Percentiles rank a stretch among this genome's conserved stretches.
phyloP scores from a whole-genome alignment of 73 alveolate genomes.

The Paramecium sexaurelia region DNA sequence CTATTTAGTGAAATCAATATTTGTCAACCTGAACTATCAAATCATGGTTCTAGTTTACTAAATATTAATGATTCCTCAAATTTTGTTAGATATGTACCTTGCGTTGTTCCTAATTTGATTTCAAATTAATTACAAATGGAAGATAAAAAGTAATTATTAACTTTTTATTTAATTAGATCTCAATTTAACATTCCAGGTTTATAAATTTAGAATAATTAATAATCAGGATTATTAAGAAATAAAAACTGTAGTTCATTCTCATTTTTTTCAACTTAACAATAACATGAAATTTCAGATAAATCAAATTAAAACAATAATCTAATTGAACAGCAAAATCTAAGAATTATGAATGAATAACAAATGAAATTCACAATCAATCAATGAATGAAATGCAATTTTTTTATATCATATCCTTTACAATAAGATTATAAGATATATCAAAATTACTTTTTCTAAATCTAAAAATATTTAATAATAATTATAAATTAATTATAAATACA shows the following conservation, averaged over 20 bases:
- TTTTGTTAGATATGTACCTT: slow-evolving; percentile 7
- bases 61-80: not conserved
- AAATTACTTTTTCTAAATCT: too few species aligned
- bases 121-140: not conserved
- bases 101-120: not conserved
- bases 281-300: not conserved
- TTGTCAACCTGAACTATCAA: not conserved
- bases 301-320: not conserved
- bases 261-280: not conserved
- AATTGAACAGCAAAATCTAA: not conserved
- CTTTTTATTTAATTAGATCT: not conserved
- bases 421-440: not conserved
- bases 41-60: not conserved
- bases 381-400: not conserved
- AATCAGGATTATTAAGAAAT: not conserved
- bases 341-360: not conserved
- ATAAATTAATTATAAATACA: not conserved
- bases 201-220: not conserved
- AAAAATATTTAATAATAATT: not conserved
- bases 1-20: not conserved
- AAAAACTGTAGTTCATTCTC: not conserved
- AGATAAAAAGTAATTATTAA: not conserved
- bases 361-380: not conserved
- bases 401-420: not conserved
- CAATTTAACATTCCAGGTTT: not conserved